Conservation (phyloP, 805 yeast species). For the Candida manassasensis region DNA sequence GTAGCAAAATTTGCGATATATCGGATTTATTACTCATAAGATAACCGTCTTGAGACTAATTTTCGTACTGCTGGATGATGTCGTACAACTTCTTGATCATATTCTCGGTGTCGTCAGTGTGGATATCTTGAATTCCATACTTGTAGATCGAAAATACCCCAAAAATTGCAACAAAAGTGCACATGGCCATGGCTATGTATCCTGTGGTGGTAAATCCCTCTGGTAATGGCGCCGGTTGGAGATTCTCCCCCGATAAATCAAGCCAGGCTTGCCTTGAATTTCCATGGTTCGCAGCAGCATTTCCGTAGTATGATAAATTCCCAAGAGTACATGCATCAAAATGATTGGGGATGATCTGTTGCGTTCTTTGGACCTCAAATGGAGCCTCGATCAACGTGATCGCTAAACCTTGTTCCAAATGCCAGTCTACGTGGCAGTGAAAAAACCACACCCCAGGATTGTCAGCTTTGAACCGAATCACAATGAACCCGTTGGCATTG, state of each 20-base stretch:
- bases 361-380: slow-evolving; percentile 44
- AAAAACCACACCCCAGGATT: slow-evolving; percentile 98
- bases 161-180: slow-evolving; percentile 51
- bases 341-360: slow-evolving; percentile 42
- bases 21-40: no score
- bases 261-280: slow-evolving; percentile 45
- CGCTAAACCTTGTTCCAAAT: slow-evolving; percentile 90
- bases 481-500: slow-evolving; percentile 79
- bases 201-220: slow-evolving; percentile 69
- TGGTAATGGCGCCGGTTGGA: slow-evolving; percentile 62
- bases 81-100: slow-evolving; percentile 30
- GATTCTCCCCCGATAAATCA: slow-evolving; percentile 54
- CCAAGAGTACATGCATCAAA: slow-evolving; percentile 45
- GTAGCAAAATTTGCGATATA: no score
- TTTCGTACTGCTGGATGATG: slow-evolving; percentile 25
- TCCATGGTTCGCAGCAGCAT: slow-evolving; percentile 62
- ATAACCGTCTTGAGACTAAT: slow-evolving; percentile 29
- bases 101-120: slow-evolving; percentile 44
- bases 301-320: slow-evolving; percentile 48
- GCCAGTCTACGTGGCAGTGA: slow-evolving; percentile 99
- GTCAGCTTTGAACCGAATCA: slow-evolving; percentile 81
- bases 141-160: slow-evolving; percentile 58
- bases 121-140: slow-evolving; percentile 63
- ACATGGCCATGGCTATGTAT: slow-evolving; percentile 54
- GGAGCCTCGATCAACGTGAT: slow-evolving; percentile 83